A percentile compares a stretch with the other conserved stretches of the same genome.
Conservation (phyloP, 805 yeast species). For the Schwanniomyces pseudopolymorphus region DNA sequence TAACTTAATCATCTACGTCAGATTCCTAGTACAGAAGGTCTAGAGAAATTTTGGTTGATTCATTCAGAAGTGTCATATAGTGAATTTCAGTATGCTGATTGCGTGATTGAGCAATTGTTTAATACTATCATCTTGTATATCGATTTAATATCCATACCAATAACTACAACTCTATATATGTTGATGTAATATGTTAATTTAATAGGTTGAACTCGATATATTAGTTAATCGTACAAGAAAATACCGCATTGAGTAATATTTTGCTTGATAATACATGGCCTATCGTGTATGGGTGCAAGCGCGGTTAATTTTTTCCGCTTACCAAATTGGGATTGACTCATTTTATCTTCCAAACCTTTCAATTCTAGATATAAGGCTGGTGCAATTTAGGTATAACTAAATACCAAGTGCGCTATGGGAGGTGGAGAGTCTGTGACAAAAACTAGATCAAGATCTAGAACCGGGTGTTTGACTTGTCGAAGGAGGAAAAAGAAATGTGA, state of each 20-base stretch:
- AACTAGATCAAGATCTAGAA: conserved; percentile 37
- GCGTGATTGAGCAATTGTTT: too few species aligned
- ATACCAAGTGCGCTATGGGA: background rate
- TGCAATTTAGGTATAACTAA: background rate
- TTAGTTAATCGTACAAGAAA: background rate
- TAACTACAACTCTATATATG: too few species aligned
- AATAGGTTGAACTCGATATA: too few species aligned
- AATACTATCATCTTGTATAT: too few species aligned
- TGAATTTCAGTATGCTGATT: too few species aligned
- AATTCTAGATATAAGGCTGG: conserved; percentile 8
- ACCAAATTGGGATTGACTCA: conserved; percentile 28
- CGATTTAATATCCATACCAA: too few species aligned
- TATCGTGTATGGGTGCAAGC: conserved; percentile 15
- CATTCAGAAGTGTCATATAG: too few species aligned
- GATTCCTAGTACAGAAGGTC: too few species aligned
- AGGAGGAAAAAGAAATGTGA: conserved; percentile 67
- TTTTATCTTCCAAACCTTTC: background rate
- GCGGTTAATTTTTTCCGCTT: conserved; percentile 26
- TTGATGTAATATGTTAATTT: too few species aligned
- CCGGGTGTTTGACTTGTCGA: conserved; percentile 62
- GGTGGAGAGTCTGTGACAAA: background rate
- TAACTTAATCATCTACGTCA: too few species aligned
- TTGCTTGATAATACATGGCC: background rate
- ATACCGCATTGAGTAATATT: background rate
- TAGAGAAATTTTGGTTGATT: too few species aligned